A percentile compares a stretch with the other conserved stretches of the same genome.
phyloP scores from a whole-genome alignment of 2,329 filamentous ascomycete genomes.

The Hymenoscyphus fraxineus region DNA sequence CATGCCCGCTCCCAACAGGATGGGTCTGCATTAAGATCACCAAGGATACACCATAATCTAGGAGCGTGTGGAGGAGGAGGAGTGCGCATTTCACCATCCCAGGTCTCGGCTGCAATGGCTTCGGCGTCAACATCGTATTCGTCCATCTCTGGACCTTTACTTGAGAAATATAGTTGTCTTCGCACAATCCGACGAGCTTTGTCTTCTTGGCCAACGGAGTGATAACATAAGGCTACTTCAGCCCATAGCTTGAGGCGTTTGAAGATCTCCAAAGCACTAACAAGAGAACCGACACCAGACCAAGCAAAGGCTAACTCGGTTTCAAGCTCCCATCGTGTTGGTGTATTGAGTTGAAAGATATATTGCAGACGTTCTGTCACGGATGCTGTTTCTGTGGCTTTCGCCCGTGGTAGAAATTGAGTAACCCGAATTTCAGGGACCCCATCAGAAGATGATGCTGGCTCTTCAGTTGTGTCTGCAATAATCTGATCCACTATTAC shows the following conservation, averaged over 20 bases:
- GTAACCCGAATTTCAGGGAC: constrained; percentile 51
- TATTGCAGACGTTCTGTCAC: constrained; percentile 74
- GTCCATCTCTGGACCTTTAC: constrained; percentile 39
- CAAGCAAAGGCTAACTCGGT: constrained; percentile 90
- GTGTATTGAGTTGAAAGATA: constrained; percentile 77
- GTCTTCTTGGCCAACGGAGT: constrained; percentile 60
- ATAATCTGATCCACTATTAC: constrained; percentile 94
- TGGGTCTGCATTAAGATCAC: constrained; percentile 76
- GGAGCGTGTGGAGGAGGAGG: constrained; percentile 79
- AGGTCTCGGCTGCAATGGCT: constrained; percentile 53
- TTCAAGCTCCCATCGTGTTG: constrained; percentile 90
- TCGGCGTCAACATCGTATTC: constrained; percentile 47
- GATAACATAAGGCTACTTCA: constrained; percentile 79
- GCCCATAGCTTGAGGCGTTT: constrained; percentile 91
- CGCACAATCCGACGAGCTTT: constrained; percentile 76
- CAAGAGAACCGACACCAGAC: constrained; percentile 80
- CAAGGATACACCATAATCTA: constrained; percentile 86
- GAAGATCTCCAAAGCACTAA: constrained; percentile 93
- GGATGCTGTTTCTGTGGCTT: constrained; percentile 72
- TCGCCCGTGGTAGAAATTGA: constrained; percentile 76
- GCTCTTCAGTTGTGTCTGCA: constrained; percentile 61
- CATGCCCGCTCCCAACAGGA: constrained; percentile 80
- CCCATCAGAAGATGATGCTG: constrained; percentile 31
- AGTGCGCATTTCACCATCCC: constrained; percentile 60
- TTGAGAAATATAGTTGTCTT: constrained; percentile 72